Evolutionary conservation across 768 basidiomycete species (phyloP), one percentile per base, ranked within the genome.

Genomic region (Grammothele lineata): DNA sequence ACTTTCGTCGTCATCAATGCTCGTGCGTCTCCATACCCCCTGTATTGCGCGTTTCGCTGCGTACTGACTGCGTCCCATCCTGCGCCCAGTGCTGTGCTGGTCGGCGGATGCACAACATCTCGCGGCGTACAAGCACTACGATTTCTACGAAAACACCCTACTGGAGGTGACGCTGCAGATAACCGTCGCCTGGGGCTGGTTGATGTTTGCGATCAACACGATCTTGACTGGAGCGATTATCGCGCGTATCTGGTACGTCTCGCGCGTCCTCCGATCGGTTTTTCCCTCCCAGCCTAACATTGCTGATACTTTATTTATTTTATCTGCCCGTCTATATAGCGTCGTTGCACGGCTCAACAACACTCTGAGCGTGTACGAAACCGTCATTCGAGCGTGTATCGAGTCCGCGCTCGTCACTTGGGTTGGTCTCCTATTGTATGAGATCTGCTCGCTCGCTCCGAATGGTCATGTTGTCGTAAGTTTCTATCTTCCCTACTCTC

Each of bases 101-200:
- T 53, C 56, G 3, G 57, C 49, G 17, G 51, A 57, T 35, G 38
- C 38, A 17, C 47, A 55, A 42, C 56, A 56, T 24, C 27, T 61
- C 22, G 49, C 47, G 0, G 41, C 43, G 14, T 61, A 61, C 39
- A 18, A 15, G 35, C 46, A 38, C 40, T 24, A 24, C 25, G 43
- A 45, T 3, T 34, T 47, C 15, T 61, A 59, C 36, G 44, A 53
- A 17, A 44, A 48, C 5, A 48, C 36, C 14, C 34, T 59, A 6
- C 37, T 56, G 11, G 39, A 38, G 3, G 47, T 57, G 23, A 51
- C 55, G 9, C 39, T 57, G 11, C 41, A 57, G 24, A 53, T 62
- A 41, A 51, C 47, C 6, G 53, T 56, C 18, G 58, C 55, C 3
- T 62, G 61, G 61, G 61, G 59, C 11, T 62, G 57, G 57, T 48